These are phyloP conservation scores for Cercospora canescens DNA, from an alignment of 2,329 filamentous ascomycete species.

Conservation along the genomic window DNA sequence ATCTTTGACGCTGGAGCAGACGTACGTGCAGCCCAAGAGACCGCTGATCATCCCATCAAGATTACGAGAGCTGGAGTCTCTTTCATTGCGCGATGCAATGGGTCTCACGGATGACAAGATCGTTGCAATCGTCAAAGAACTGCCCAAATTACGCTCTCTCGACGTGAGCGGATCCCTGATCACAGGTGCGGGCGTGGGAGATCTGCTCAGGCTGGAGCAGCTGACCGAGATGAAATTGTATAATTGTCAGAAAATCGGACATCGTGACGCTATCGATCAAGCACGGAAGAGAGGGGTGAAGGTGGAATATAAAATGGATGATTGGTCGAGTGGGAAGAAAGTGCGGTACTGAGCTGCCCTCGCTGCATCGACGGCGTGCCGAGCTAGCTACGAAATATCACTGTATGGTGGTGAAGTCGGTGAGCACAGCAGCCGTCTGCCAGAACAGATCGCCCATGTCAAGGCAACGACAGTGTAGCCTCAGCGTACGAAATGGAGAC, in stretches of 20 bases:
- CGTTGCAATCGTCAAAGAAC: slow-evolving; percentile 22
- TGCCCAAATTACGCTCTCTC: slow-evolving; percentile 31
- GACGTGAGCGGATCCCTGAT: slow-evolving; percentile 41
- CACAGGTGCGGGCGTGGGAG: slow-evolving; percentile 44
- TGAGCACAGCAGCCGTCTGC: neutral
- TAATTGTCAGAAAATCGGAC: slow-evolving; percentile 37
- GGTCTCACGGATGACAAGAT: neutral
- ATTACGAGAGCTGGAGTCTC: neutral
- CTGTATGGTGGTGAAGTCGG: too few species aligned
- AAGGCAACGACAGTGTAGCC: neutral
- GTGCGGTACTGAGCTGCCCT: slow-evolving; percentile 15
- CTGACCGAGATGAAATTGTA: slow-evolving; percentile 38
- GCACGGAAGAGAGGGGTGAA: slow-evolving; percentile 39
- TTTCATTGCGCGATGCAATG: neutral
- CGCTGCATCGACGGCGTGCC: neutral
- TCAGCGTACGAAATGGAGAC: neutral
- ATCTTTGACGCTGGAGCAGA: neutral
- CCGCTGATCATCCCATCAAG: neutral
- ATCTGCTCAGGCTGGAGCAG: slow-evolving; percentile 29
- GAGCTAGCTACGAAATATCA: neutral
- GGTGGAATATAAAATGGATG: slow-evolving; percentile 28
- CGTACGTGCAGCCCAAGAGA: neutral
- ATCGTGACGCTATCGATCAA: slow-evolving; percentile 43
- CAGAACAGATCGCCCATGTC: neutral
- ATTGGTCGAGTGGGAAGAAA: slow-evolving; percentile 21